A percentile compares a stretch with the other conserved stretches of the same genome.
Conservation (phyloP, 768 basidiomycete species). For the Podaxis sp. region DNA sequence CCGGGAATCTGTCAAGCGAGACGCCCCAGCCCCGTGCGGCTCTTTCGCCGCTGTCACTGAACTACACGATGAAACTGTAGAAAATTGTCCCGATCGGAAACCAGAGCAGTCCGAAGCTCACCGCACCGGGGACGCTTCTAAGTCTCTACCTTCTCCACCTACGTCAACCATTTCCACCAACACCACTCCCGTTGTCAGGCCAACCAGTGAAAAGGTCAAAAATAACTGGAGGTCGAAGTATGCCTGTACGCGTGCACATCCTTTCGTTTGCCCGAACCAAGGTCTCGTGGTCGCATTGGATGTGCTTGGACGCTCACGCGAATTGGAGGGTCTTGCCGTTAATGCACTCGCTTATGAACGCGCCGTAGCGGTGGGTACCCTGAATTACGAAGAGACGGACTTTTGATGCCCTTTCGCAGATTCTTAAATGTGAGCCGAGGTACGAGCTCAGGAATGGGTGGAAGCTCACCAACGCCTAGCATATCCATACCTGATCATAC, state of each 20-base stretch:
- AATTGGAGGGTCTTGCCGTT: slow-evolving; percentile 64
- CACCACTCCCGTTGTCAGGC: slow-evolving; percentile 17
- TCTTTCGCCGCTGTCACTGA: slow-evolving; percentile 58
- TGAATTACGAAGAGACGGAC: neutral
- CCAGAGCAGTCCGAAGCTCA: slow-evolving; percentile 14
- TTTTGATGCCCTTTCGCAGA: slow-evolving; percentile 16
- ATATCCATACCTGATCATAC: slow-evolving; percentile 46
- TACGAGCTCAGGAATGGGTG: neutral
- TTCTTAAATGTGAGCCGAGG: slow-evolving; percentile 30
- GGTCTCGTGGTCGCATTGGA: slow-evolving; percentile 55
- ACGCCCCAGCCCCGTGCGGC: slow-evolving; percentile 47
- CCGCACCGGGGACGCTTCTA: slow-evolving; percentile 3
- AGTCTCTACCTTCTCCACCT: slow-evolving; percentile 5
- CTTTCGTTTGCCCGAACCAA: slow-evolving; percentile 71
- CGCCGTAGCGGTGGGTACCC: slow-evolving; percentile 59
- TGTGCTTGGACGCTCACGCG: slow-evolving; percentile 55
- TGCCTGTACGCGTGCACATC: slow-evolving; percentile 63
- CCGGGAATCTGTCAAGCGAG: slow-evolving; percentile 49
- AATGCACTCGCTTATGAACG: slow-evolving; percentile 74
- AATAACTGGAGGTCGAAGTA: slow-evolving; percentile 43
- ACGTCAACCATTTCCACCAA: neutral
- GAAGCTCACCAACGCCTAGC: slow-evolving; percentile 31
- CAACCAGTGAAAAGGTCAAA: slow-evolving; percentile 23
- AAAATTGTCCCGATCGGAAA: slow-evolving; percentile 41
- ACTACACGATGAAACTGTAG: slow-evolving; percentile 45